phyloP scores from a whole-genome alignment of 2,329 filamentous ascomycete genomes.

The Exophiala calicioides region DNA sequence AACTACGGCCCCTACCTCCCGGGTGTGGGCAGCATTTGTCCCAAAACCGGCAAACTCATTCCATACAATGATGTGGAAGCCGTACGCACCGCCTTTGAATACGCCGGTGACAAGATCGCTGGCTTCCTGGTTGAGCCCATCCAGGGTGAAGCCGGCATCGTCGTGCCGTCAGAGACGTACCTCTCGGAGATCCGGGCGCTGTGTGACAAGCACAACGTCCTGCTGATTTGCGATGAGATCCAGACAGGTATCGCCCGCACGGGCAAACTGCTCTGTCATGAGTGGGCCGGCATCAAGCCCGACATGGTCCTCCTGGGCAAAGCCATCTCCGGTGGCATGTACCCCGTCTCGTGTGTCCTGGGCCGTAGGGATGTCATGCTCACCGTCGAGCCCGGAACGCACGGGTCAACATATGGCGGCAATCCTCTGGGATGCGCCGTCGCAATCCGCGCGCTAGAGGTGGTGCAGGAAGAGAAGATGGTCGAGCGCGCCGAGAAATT shows the following conservation, averaged over 20 bases:
- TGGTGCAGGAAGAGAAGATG: conserved; percentile 89
- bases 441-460: conserved; percentile 89
- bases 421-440: conserved; percentile 95
- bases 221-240: conserved; percentile 97
- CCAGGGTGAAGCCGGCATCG: conserved; percentile 94
- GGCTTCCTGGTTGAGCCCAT: conserved; percentile 96
- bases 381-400: conserved; percentile 91
- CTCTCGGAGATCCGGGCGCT: conserved; percentile 75
- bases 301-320: conserved; percentile 95
- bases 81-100: conserved; percentile 75
- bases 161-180: conserved; percentile 90
- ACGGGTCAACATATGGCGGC: conserved; percentile 97
- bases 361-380: conserved; percentile 90
- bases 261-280: conserved; percentile 86
- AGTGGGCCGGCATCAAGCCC: conserved; percentile 94
- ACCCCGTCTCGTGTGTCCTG: conserved; percentile 94
- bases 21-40: conserved; percentile 75
- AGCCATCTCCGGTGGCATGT: conserved; percentile 97
- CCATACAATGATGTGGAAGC: conserved; percentile 84
- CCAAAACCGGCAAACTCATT: conserved; percentile 74
- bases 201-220: conserved; percentile 92
- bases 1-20: conserved; percentile 98
- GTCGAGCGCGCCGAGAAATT: conserved; percentile 78
- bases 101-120: conserved; percentile 80
- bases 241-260: conserved; percentile 97